These are phyloP conservation scores for Sporothrix euskadiensis DNA, from an alignment of 2,329 filamentous ascomycete genomes.

Conservation along the genomic window DNA sequence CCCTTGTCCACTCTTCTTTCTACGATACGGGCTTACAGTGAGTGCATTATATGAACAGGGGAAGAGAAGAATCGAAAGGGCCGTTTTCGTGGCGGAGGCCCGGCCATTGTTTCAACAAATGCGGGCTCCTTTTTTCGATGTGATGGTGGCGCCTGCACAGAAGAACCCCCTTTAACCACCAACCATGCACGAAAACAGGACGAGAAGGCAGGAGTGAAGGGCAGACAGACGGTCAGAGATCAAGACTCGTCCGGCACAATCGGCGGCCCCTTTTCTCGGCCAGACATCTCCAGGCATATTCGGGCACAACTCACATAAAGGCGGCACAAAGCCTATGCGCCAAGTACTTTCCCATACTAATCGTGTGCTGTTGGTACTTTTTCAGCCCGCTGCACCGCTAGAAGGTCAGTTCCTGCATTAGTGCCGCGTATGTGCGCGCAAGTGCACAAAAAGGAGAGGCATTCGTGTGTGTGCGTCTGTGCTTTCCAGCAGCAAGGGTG, in stretches of 20 bases:
- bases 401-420: conserved; percentile 20
- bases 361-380: background rate
- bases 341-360: background rate
- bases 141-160: conserved; percentile 8
- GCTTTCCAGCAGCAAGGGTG: background rate
- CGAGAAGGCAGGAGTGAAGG: background rate
- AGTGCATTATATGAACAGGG: background rate
- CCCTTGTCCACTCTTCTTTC: background rate
- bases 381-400: background rate
- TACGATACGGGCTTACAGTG: background rate
- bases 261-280: background rate
- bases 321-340: background rate
- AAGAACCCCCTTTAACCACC: background rate
- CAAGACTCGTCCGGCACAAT: background rate
- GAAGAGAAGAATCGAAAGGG: background rate
- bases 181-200: conserved; percentile 3
- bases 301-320: background rate
- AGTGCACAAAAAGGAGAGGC: background rate
- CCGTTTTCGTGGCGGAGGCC: background rate
- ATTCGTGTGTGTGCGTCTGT: background rate
- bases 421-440: background rate
- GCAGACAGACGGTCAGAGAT: background rate
- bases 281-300: background rate
- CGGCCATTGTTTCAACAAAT: background rate
- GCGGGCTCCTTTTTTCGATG: background rate